These are phyloP conservation scores for Colletotrichum limetticola DNA, from an alignment of 2,329 filamentous ascomycete species.

Conservation along the genomic window DNA sequence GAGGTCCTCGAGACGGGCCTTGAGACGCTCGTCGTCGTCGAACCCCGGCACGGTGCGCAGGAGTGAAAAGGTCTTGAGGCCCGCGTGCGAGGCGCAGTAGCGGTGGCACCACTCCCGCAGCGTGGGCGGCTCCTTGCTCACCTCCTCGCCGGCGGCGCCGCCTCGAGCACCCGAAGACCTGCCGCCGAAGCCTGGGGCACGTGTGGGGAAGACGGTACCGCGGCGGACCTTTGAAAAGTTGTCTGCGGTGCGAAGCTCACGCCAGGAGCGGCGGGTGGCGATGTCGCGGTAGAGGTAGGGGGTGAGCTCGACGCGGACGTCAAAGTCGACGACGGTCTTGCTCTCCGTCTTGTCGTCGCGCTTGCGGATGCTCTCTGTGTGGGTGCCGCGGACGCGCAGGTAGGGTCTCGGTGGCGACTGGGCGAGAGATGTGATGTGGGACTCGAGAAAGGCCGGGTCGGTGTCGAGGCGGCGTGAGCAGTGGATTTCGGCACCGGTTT, in stretches of 20 bases:
- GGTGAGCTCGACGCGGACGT: conserved; percentile 68
- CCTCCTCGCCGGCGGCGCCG: conserved; percentile 8
- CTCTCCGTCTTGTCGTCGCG: conserved; percentile 58
- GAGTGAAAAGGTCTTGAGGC: conserved; percentile 67
- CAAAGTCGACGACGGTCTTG: conserved; percentile 66
- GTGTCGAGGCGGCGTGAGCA: conserved; percentile 57
- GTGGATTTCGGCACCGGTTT: conserved; percentile 52
- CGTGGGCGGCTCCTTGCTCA: conserved; percentile 11
- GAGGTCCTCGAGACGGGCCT: conserved; percentile 62
- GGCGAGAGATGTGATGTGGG: conserved; percentile 56
- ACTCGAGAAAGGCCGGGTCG: conserved; percentile 55
- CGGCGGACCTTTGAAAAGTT: conserved; percentile 71
- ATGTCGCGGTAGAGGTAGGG: conserved; percentile 64
- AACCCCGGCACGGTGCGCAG: conserved; percentile 67
- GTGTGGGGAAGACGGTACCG: conserved; percentile 68
- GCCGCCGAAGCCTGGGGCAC: conserved; percentile 57
- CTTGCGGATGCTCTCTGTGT: conserved; percentile 55
- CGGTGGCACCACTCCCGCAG: conserved; percentile 72
- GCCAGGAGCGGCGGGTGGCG: conserved; percentile 51
- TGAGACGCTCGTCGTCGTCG: conserved; percentile 63
- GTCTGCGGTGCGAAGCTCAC: conserved; percentile 60
- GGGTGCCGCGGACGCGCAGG: conserved; percentile 64
- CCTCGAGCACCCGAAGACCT: conserved; percentile 25
- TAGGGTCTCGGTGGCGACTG: conserved; percentile 62
- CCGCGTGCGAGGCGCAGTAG: conserved; percentile 68